Base-by-base conservation (phyloP, 495 filamentous ascomycete genomes). In the Lasiosphaeris hirsuta region DNA sequence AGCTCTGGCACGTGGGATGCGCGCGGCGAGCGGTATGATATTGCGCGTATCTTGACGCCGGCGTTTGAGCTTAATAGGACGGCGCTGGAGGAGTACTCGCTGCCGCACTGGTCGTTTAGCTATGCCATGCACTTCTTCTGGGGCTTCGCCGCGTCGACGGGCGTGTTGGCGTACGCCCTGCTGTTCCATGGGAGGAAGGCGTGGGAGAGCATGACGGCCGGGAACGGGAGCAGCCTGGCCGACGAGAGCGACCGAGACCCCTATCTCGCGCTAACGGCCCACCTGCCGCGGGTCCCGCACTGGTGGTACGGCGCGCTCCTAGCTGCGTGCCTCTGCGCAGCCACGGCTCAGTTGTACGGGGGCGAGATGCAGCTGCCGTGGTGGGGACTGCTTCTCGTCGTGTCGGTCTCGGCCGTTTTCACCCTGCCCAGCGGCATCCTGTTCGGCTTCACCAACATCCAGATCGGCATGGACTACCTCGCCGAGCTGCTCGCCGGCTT, bases 251-350 rank as follows among this genome's bases (percentile, higher is more conserved):
- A 62, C 43, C 54, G 49, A 19, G 59, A 62, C 43, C 54, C 55
- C 4, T 62, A 62, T 46, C 59, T 62, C 11, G 54, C 58, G 47
- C 59, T 62, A 0, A 62, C 54, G 54, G 35, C 30, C 19, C 46
- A 23, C 43, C 33, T n/a, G 18, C 42, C 18, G 52, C 36, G 45
- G 5, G 66, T 69, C 3, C 80, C 81, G 7, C 67, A 72, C 58
- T 81, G 76, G 77, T 84, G 81, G 81, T 84, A 79, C 46, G 58
- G 58, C 0, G 52, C 57, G 0, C 65, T 81, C 1, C 66, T 84
- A 11, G 55, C 76, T 13, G 48, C 68, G 15, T 76, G 73, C 44
- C 75, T 81, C 41, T 43, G 77, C 34, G 62, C 77, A 0, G 79
- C 76, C 2, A 52, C 84, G 4, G 71, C 70, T 34, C 71, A 73